Percentiles rank a stretch among this genome's conserved stretches.
phyloP scores from a whole-genome alignment of 495 filamentous ascomycete species.

The Patellaria atrata region DNA sequence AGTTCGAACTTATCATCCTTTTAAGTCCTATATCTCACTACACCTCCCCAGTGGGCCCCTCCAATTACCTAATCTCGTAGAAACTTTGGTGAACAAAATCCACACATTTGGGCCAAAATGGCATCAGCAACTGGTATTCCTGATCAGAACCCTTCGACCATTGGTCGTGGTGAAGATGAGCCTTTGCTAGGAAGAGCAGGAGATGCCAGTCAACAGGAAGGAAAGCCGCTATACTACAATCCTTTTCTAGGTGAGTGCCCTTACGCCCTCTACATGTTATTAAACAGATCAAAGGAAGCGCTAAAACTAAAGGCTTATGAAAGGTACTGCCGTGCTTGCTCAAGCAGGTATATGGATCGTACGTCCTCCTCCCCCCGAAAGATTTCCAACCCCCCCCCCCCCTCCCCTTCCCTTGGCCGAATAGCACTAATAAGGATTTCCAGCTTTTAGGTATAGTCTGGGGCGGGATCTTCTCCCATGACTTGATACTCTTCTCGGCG shows the following conservation, averaged over 20 bases:
- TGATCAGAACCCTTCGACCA: conserved; percentile 18
- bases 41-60: too few species aligned
- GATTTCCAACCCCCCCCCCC: too few species aligned
- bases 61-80: too few species aligned
- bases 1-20: too few species aligned
- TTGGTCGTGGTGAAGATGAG: conserved; percentile 44
- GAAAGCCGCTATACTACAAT: conserved; percentile 50
- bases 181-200: conserved; percentile 63
- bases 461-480: conserved; percentile 52
- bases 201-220: conserved; percentile 53
- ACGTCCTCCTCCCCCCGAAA: conserved; percentile 17
- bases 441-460: conserved; percentile 61
- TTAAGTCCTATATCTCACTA: too few species aligned
- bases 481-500: conserved; percentile 59
- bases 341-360: conserved; percentile 56
- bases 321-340: conserved; percentile 57
- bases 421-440: conserved; percentile 7
- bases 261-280: too few species aligned
- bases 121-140: conserved; percentile 11
- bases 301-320: conserved; percentile 4
- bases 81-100: too few species aligned
- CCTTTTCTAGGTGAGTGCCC: conserved; percentile 61
- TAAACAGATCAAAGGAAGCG: conserved; percentile 1
- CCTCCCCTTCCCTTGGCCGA: too few species aligned
- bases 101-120: too few species aligned